Conservation (phyloP, 345 rosid genomes). For the Aquilaria malaccensis region DNA sequence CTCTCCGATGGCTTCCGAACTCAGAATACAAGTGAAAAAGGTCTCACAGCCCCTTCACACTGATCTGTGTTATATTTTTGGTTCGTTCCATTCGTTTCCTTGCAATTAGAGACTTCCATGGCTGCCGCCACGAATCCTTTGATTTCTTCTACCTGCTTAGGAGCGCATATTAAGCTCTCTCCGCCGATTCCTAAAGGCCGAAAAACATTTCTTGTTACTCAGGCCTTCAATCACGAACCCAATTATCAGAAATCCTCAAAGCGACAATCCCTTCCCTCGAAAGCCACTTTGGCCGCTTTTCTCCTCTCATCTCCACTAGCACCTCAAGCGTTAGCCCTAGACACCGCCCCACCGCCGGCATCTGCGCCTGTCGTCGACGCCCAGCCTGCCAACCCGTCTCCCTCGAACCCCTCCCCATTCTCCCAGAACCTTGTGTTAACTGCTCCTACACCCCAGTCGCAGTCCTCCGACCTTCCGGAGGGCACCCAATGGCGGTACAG, state of each 20-base stretch:
- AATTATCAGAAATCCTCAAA: constrained; percentile 10
- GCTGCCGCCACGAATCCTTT: constrained; percentile 31
- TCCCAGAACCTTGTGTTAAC: constrained; percentile 40
- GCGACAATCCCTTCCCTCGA: constrained; percentile 17
- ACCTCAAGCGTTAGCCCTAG: constrained; percentile 51
- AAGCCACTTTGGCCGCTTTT: constrained; percentile 43
- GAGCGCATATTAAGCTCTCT: constrained; percentile 28
- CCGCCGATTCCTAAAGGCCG: constrained; percentile 56
- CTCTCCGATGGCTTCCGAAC: neutral
- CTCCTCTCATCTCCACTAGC: constrained; percentile 40
- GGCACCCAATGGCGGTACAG: constrained; percentile 77
- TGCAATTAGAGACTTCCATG: constrained; percentile 13
- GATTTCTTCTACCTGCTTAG: constrained; percentile 36
- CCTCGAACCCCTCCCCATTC: constrained; percentile 39
- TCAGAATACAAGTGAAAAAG: neutral
- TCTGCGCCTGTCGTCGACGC: constrained; percentile 39
- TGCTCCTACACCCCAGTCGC: constrained; percentile 54
- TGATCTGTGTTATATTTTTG: neutral
- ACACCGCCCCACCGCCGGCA: constrained; percentile 23
- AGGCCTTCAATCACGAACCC: constrained; percentile 18
- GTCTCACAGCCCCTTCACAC: neutral
- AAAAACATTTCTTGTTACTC: constrained; percentile 17
- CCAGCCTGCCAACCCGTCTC: constrained; percentile 32
- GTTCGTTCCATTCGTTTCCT: neutral
- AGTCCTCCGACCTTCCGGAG: constrained; percentile 58